These are phyloP conservation scores for Orbilia javanica DNA, from an alignment of 2,329 filamentous ascomycete genomes.

Conservation along the genomic window DNA sequence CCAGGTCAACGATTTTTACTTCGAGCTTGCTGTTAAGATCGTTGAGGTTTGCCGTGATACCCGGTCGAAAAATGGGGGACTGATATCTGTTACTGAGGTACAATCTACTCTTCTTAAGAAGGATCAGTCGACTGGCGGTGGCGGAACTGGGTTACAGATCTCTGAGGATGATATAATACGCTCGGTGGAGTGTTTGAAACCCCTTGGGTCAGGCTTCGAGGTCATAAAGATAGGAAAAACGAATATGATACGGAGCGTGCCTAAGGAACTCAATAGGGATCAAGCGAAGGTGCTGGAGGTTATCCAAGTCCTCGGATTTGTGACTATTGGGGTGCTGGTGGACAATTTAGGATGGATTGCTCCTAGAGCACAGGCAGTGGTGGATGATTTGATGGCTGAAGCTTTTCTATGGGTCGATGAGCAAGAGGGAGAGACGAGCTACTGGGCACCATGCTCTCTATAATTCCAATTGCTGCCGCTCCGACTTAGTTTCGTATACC, in stretches of 20 bases:
- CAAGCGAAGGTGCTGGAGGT: constrained; percentile 93
- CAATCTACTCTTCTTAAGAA: constrained; percentile 78
- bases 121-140: constrained; percentile 74
- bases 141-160: constrained; percentile 69
- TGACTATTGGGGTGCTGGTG: constrained; percentile 89
- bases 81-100: constrained; percentile 87
- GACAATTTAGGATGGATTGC: constrained; percentile 87
- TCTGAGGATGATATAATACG: constrained; percentile 83
- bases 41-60: constrained; percentile 92
- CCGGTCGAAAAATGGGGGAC: constrained; percentile 87
- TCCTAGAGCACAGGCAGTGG: constrained; percentile 85
- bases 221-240: constrained; percentile 85
- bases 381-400: constrained; percentile 89
- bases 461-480: background rate
- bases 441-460: constrained; percentile 78
- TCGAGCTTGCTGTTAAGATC: constrained; percentile 93
- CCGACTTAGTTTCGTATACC: background rate
- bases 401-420: constrained; percentile 95
- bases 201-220: constrained; percentile 87
- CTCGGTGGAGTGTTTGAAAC: constrained; percentile 86
- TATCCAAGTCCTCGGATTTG: constrained; percentile 77
- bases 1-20: constrained; percentile 98
- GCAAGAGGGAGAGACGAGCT: constrained; percentile 87
- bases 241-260: constrained; percentile 89
- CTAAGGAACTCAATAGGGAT: constrained; percentile 94